A percentile compares a stretch with the other conserved stretches of the same genome.
Conservation (phyloP, 768 basidiomycete species). For the Termitomyces sp. region DNA sequence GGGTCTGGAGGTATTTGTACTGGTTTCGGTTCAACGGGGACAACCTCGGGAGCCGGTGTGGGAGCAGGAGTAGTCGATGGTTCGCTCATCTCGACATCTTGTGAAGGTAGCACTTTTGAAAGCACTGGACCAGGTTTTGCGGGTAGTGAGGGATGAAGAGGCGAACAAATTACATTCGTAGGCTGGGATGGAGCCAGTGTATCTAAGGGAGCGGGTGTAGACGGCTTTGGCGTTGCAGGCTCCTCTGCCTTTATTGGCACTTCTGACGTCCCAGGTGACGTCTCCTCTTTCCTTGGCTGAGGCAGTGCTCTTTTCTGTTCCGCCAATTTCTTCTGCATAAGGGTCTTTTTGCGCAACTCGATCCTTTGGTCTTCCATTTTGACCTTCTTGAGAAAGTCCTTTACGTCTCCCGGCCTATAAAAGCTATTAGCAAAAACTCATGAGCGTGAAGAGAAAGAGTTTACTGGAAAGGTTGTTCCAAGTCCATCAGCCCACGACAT, state of each 20-base stretch:
- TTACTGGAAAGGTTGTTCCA: slow-evolving; percentile 65
- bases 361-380: slow-evolving; percentile 63
- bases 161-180: slow-evolving; percentile 29
- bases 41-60: slow-evolving; percentile 16
- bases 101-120: slow-evolving; percentile 15
- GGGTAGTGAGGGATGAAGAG: slow-evolving; percentile 66
- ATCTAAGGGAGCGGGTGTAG: slow-evolving; percentile 14
- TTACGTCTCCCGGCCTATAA: slow-evolving; percentile 63
- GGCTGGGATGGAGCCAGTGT: slow-evolving; percentile 22
- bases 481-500: slow-evolving; percentile 54
- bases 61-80: slow-evolving; percentile 20
- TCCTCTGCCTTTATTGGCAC: slow-evolving; percentile 13
- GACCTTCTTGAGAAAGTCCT: slow-evolving; percentile 67
- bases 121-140: slow-evolving; percentile 54
- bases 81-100: slow-evolving; percentile 22
- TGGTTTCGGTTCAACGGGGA: slow-evolving; percentile 17
- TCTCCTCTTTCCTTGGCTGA: slow-evolving; percentile 7
- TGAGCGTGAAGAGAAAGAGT: slow-evolving; percentile 13
- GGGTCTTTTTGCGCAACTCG: slow-evolving; percentile 39
- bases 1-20: slow-evolving; percentile 31
- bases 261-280: slow-evolving; percentile 11
- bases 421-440: not conserved
- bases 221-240: slow-evolving; percentile 5
- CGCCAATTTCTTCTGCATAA: slow-evolving; percentile 17
- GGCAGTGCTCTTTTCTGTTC: slow-evolving; percentile 20